Base-by-base conservation (phyloP, 2,329 filamentous ascomycete species). In the Colletotrichum eleusines region DNA sequence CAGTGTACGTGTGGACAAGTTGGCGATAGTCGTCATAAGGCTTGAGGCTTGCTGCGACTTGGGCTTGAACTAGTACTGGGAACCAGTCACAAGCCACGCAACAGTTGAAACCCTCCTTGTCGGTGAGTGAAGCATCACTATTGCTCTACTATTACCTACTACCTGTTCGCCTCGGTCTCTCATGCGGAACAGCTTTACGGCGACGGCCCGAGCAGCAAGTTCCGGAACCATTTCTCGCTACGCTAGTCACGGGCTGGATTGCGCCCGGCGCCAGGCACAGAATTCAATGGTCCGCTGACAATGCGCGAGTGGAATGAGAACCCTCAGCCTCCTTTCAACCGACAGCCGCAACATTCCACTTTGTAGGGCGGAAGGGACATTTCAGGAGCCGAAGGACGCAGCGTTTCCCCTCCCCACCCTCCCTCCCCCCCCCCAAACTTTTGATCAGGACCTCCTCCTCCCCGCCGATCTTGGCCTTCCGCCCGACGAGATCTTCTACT, bases 401-500 rank as follows among this genome's bases (percentile, higher is more conserved):
- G 33, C 50, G 44, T 50, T n/a, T n/a, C n/a, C n/a, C n/a, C n/a
- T n/a, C n/a, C n/a, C n/a, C n/a, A n/a, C n/a, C n/a, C n/a, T n/a
- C n/a, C n/a, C n/a, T n/a, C n/a, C n/a, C n/a, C 16, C 44, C 23
- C 54, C 33, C n/a, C 38, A 40, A 40, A 9, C 42, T 11, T 23
- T 48, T 28, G 48, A 26, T 18, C 40, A 35, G 42, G 50, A 50
- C 48, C 26, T 23, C 26, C 26, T 23, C 26, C 26, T 31, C 50
- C 20, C 65, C 26, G 60, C 35, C 53, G 66, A 64, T 68, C 66
- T 64, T 58, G 28, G 66, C 33, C 26, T 26, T 26, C 7, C 44
- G 60, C 51, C 42, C 51, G 51, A 68, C 35, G 42, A 68, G 66
- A 68, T 68, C 60, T 68, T 44, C 59, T 33, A 63, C 61, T 53